These are phyloP conservation scores for Fusarium luffae DNA, from an alignment of 2,329 filamentous ascomycete genomes.

Conservation along the genomic window DNA sequence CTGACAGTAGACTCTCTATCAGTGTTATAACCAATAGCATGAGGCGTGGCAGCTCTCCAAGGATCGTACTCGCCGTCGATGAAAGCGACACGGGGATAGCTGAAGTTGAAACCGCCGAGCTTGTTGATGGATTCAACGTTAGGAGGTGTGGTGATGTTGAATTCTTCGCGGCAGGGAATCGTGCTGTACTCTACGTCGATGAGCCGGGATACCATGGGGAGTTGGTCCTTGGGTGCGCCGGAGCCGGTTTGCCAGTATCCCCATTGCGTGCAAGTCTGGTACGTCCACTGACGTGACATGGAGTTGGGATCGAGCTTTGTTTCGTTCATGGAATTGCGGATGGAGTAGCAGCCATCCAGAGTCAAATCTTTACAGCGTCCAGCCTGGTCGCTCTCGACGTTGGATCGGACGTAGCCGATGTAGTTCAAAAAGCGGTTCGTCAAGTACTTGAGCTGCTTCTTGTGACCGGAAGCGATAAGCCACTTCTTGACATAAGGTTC, in stretches of 20 bases:
- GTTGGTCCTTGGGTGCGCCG: constrained; percentile 70
- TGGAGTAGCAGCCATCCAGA: constrained; percentile 48
- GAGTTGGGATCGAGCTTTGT: constrained; percentile 37
- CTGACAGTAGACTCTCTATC: constrained; percentile 68
- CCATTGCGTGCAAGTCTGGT: constrained; percentile 73
- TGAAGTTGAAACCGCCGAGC: constrained; percentile 78
- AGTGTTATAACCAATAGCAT: constrained; percentile 68
- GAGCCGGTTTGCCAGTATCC: constrained; percentile 82
- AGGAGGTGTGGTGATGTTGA: constrained; percentile 74
- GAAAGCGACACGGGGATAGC: constrained; percentile 78
- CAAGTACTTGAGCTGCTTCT: constrained; percentile 51
- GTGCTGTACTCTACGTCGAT: constrained; percentile 72
- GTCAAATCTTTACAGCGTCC: constrained; percentile 42
- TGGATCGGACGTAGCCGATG: constrained; percentile 56
- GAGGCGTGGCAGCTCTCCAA: constrained; percentile 79
- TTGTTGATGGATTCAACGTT: constrained; percentile 77
- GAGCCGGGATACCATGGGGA: constrained; percentile 78
- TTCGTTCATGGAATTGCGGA: constrained; percentile 36
- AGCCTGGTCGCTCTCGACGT: constrained; percentile 45
- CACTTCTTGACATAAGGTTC: constrained; percentile 52
- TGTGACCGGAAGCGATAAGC: constrained; percentile 56
- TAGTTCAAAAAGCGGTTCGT: constrained; percentile 63
- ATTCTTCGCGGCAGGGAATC: constrained; percentile 72
- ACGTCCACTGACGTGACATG: constrained; percentile 58
- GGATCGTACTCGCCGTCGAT: constrained; percentile 83